A percentile compares a stretch with the other conserved stretches of the same genome.
These are phyloP conservation scores for Biscogniauxia mediterranea DNA, from an alignment of 2,329 filamentous ascomycete genomes.

Conservation along the genomic window DNA sequence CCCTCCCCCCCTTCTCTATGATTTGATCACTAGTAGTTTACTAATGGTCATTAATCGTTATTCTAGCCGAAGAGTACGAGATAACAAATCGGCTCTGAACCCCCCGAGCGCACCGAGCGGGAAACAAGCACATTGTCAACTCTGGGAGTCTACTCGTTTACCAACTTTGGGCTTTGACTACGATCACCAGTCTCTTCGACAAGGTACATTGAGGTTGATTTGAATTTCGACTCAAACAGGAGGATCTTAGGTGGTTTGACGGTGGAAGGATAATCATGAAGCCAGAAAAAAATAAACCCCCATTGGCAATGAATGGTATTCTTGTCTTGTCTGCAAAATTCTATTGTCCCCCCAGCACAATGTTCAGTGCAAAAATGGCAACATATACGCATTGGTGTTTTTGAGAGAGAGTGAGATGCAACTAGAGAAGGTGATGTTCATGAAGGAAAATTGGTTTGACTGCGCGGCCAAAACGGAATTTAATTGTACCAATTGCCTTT, in stretches of 20 bases:
- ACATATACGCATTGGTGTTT: neutral
- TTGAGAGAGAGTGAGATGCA: neutral
- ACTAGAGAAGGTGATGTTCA: neutral
- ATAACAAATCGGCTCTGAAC: slow-evolving; percentile 23
- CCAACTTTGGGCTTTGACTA: neutral
- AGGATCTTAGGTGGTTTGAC: neutral
- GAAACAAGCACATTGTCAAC: neutral
- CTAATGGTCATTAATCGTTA: neutral
- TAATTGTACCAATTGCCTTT: neutral
- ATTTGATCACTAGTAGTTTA: neutral
- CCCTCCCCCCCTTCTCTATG: neutral
- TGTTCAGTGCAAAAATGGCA: no score
- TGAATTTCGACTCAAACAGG: neutral
- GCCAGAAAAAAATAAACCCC: neutral
- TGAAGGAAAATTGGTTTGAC: neutral
- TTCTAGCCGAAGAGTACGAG: slow-evolving; percentile 24
- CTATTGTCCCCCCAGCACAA: no score
- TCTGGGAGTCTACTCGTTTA: neutral
- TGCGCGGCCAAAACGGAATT: neutral
- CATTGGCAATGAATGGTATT: no score
- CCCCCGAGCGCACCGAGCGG: neutral
- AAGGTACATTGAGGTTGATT: neutral
- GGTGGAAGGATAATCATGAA: neutral
- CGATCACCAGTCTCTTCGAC: neutral
- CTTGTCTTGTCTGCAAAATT: no score